A percentile compares a stretch with the other conserved stretches of the same genome.
Conservation (phyloP, 108 stramenopile species). For the Nannochloropsis gaditana region DNA sequence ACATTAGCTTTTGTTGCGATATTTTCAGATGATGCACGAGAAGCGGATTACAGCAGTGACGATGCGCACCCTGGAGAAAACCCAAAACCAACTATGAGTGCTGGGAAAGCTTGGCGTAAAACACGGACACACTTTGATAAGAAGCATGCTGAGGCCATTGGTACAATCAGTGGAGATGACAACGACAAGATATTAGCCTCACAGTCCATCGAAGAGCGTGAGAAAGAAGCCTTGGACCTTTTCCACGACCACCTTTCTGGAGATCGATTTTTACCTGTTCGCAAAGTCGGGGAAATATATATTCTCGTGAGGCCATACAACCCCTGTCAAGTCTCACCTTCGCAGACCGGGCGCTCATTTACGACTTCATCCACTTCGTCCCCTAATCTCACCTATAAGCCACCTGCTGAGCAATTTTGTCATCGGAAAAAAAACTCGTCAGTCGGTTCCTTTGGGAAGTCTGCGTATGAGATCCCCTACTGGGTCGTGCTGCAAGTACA, state of each 20-base stretch:
- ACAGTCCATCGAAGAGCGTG: background rate
- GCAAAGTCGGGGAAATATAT: background rate
- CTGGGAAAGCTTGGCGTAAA: too few relatives aligned
- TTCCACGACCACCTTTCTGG: background rate
- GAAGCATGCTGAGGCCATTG: too few relatives aligned
- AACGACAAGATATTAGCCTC: background rate
- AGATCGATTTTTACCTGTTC: background rate
- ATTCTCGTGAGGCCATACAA: background rate
- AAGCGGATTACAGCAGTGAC: background rate
- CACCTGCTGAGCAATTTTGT: background rate
- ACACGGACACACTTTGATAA: too few relatives aligned
- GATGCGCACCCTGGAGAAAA: background rate
- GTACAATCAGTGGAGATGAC: background rate
- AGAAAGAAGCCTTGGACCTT: background rate
- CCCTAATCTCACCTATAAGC: background rate
- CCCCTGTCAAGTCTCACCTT: background rate
- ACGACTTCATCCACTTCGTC: background rate
- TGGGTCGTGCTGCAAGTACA: background rate
- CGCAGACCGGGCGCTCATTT: background rate
- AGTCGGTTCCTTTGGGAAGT: background rate
- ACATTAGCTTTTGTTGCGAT: background rate
- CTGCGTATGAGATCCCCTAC: slow-evolving; percentile 16
- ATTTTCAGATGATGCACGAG: background rate
- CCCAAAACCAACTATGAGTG: background rate
- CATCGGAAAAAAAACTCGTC: background rate